Percentiles rank a stretch among this genome's conserved stretches.
phyloP scores from a whole-genome alignment of 768 basidiomycete genomes.

The Hydnomerulius pinastri region DNA sequence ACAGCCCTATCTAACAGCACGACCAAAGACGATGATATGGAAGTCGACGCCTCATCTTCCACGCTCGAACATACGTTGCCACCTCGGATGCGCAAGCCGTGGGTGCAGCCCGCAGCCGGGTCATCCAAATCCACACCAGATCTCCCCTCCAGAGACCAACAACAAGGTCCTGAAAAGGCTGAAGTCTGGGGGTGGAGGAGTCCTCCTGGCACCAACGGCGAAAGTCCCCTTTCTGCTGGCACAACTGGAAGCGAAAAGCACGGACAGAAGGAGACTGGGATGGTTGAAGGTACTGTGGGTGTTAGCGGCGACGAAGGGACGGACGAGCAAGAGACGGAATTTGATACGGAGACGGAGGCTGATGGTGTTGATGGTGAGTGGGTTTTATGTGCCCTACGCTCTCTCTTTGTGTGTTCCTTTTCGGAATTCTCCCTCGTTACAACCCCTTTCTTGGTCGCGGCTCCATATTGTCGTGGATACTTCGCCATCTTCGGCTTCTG shows the following conservation, averaged over 20 bases:
- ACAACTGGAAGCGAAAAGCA: not conserved
- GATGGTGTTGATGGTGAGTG: conserved; percentile 28
- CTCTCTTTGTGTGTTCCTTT: too few species aligned
- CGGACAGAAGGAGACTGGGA: not conserved
- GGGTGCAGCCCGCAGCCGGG: conserved; percentile 27
- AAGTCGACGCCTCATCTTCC: conserved; percentile 13
- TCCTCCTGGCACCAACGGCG: conserved; percentile 15
- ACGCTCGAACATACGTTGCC: conserved; percentile 45
- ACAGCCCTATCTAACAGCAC: not conserved
- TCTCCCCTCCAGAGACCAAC: not conserved
- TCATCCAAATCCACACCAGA: conserved; percentile 9
- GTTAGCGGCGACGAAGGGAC: conserved; percentile 15
- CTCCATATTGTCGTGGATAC: too few species aligned
- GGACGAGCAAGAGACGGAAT: conserved; percentile 33
- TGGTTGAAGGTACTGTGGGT: not conserved
- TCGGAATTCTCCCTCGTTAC: too few species aligned
- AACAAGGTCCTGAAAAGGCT: conserved; percentile 1
- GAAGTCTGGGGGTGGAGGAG: conserved; percentile 26
- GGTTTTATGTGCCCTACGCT: not conserved
- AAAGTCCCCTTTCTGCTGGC: conserved; percentile 20
- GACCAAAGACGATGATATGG: conserved; percentile 13
- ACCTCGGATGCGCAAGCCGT: conserved; percentile 62
- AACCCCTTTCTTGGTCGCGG: too few species aligned
- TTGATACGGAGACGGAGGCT: conserved; percentile 31
- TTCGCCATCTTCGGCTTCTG: not conserved